Evolutionary conservation across 192 early-diverging fungal species (phyloP), one percentile per base, ranked within the genome.

Genomic region (Mortierella claussenii): DNA sequence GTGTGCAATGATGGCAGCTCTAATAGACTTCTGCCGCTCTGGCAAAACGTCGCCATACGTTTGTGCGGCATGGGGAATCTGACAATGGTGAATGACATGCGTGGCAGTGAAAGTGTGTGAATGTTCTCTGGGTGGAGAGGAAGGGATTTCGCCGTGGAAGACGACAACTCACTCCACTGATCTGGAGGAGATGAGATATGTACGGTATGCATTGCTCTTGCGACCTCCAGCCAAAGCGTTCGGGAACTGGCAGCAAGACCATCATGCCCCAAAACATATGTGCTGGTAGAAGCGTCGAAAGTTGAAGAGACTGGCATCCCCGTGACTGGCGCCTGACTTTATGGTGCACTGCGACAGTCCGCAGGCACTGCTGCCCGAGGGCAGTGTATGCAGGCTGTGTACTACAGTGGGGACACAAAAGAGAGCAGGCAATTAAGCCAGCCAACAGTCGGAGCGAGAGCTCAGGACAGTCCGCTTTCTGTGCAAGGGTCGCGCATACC

Each of bases 81-180:
- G n/a, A n/a, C n/a, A n/a, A n/a, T n/a, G n/a, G 37, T 40, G 13
- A 40, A 40, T 13, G 7, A 40, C 37, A 40, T 40, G 37, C 37
- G 13, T 40, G 37, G 37, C 37, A 40, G n/a, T n/a, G n/a, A n/a
- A n/a, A 40, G 13, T 40, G 13, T 40, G 37, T 10, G 7, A 40
- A 40, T 7, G 37, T 10, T 40, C 7, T 40, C 37, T 40, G 13
- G 13, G 31, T 32, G 10, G 23, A 55, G 27, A 44, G 33, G 24
- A 12, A 36, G n/a, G 27, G 28, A 54, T 65, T 42, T 65, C 48
- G 52, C 63, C 51, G 52, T 36, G 28, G 40, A 65, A 65, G 63
- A 65, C 63, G 63, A 65, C 63, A 55, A 55, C 56, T 65, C 68
- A 65, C 59, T 69, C 68, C 53, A 69, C 61, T 54, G 26, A 55